Evolutionary conservation across 768 basidiomycete genomes (phyloP).

Genomic region (Holtermanniella nyarrowii): DNA sequence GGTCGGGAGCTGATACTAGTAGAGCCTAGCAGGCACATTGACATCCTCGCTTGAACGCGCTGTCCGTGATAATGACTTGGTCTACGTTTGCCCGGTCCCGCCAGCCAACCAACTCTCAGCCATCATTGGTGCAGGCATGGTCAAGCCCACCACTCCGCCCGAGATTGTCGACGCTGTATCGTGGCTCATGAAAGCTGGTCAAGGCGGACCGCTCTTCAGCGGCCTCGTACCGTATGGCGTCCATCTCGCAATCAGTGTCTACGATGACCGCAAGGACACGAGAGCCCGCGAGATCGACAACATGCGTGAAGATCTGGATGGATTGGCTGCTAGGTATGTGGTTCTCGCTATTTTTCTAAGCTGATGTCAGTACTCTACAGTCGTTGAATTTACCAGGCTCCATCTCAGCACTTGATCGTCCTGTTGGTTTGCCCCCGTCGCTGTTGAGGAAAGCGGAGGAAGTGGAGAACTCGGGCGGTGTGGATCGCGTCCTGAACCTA

Average conservation of each 20-base stretch:
- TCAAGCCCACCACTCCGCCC: constrained; percentile 50
- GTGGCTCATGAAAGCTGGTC: constrained; percentile 40
- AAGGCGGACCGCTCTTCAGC: constrained; percentile 56
- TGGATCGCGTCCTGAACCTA: constrained; percentile 56
- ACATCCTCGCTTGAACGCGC: constrained; percentile 60
- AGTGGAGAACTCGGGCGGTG: constrained; percentile 67
- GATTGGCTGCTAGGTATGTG: constrained; percentile 53
- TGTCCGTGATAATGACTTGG: constrained; percentile 83
- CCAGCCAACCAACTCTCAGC: constrained; percentile 56
- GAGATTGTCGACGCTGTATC: constrained; percentile 38
- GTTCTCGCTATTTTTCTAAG: background rate
- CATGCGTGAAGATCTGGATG: constrained; percentile 55
- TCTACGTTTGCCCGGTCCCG: constrained; percentile 84
- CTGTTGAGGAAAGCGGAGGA: constrained; percentile 76
- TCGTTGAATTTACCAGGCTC: constrained; percentile 70
- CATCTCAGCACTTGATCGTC: constrained; percentile 76
- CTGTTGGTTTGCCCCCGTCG: constrained; percentile 78
- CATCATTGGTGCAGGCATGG: constrained; percentile 59
- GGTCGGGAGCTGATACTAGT: constrained; percentile 8
- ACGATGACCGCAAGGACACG: constrained; percentile 66
- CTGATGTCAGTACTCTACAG: constrained; percentile 51
- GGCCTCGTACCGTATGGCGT: constrained; percentile 79
- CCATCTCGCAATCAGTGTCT: constrained; percentile 83
- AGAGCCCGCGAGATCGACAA: constrained; percentile 57
- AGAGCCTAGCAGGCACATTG: constrained; percentile 69